Base-by-base conservation (phyloP, 2,329 filamentous ascomycete genomes). In the Hypoxylon sp. region DNA sequence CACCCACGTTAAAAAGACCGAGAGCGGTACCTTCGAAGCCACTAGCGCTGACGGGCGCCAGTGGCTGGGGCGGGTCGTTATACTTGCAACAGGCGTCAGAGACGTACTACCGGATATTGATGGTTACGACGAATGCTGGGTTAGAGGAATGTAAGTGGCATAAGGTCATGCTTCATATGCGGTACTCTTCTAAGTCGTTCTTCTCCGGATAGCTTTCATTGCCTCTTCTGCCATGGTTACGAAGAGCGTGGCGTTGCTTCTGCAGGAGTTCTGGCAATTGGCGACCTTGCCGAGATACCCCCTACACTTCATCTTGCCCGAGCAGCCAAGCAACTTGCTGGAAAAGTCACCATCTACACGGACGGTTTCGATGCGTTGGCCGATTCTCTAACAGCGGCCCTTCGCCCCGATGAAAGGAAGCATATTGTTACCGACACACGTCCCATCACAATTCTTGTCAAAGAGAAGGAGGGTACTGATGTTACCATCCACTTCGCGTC, bases 181-280 rank as follows among this genome's bases (percentile, higher is more conserved):
- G 29, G 6, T 31, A 31, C 29, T 31, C 29, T 8, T 31, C 29
- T 31, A 31, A 31, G 1, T 31, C 6, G 29, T 31, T 31, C 29
- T 8, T 31, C 29, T 31, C 29, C 8, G 29, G 29, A 31, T 35
- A 84, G 83, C 48, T 89, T 86, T 70, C 87, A 89, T 71, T 90
- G 87, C 70, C 81, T 90, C 1, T 88, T 85, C 72, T 90, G 87
- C 75, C 83, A 89, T 68, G 88, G 88, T 4, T 90, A 82, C 74
- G 88, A 90, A 69, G 85, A 89, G 54, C 81, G 84, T 11, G 86
- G 84, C 1, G 74, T 77, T 3, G 72, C 78, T 0, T 83, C 83
- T 0, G 81, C 81, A 0, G 86, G 85, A 0, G 73, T 88, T 3
- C 79, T 89, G 2, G 84, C 82, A 1, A 78, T 79, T 10, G 82